Evolutionary conservation across 805 yeast genomes (phyloP).

Genomic region (Schwanniomyces occidentalis): DNA sequence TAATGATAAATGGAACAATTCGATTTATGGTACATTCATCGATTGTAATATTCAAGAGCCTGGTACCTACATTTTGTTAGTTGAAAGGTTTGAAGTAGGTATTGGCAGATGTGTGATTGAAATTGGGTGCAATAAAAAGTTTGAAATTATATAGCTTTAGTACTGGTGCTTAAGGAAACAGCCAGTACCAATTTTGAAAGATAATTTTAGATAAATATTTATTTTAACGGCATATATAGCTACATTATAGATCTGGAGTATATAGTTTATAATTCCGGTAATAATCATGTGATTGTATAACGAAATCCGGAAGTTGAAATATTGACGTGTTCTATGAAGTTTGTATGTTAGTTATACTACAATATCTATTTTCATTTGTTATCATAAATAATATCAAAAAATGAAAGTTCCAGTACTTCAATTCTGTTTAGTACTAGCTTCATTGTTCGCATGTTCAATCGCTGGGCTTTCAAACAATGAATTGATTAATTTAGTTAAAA

Average conservation of each 20-base stretch:
- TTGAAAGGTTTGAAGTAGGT: constrained; percentile 54
- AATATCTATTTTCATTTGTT: no score
- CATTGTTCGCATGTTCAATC: constrained; percentile 14
- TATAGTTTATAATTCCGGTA: no score
- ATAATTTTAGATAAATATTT: no score
- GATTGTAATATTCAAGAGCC: constrained; percentile 24
- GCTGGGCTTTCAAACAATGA: constrained; percentile 26
- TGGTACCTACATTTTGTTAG: constrained; percentile 37
- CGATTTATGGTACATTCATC: constrained; percentile 45
- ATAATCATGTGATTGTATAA: no score
- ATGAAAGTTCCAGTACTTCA: constrained; percentile 5
- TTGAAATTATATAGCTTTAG: constrained; percentile 9
- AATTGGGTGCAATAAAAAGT: constrained; percentile 30
- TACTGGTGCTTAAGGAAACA: no score
- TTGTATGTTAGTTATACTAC: no score
- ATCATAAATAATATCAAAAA: not conserved
- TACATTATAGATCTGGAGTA: no score
- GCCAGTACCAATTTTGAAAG: no score
- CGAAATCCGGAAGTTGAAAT: not conserved
- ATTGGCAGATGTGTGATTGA: constrained; percentile 37
- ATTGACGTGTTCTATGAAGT: constrained; percentile 5
- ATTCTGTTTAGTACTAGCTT: constrained; percentile 9
- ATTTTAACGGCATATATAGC: no score
- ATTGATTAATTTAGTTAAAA: constrained; percentile 17
- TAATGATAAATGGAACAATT: constrained; percentile 41